phyloP scores from a whole-genome alignment of 257 asterid genomes.

The Lithospermum erythrorhizon region DNA sequence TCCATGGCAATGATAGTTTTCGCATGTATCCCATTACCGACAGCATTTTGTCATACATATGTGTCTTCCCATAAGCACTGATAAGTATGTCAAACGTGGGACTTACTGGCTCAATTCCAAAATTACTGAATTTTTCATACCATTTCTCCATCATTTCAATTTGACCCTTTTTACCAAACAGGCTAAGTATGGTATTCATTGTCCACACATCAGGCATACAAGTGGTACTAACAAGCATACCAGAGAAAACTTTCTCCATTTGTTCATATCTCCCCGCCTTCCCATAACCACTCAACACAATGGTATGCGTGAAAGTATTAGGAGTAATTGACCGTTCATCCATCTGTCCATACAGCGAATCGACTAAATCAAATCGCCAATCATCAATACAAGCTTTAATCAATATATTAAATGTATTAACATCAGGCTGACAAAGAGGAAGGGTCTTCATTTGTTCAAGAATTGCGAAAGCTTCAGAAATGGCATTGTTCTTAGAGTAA shows the following conservation, averaged over 20 bases:
- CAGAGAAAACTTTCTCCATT: constrained; percentile 67
- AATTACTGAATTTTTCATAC: constrained; percentile 75
- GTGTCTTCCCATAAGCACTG: constrained; percentile 85
- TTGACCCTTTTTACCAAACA: constrained; percentile 76
- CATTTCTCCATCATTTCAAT: constrained; percentile 87
- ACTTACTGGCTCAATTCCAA: constrained; percentile 84
- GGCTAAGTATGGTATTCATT: constrained; percentile 67
- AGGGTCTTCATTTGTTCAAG: constrained; percentile 52
- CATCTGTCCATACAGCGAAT: constrained; percentile 59
- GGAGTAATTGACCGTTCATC: constrained; percentile 49
- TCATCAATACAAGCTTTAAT: constrained; percentile 79
- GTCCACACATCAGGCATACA: constrained; percentile 86
- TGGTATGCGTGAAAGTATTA: constrained; percentile 81
- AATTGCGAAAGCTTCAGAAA: constrained; percentile 53
- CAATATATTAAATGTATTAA: constrained; percentile 61
- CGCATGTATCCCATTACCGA: constrained; percentile 96
- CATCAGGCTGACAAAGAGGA: constrained; percentile 86
- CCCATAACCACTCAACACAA: constrained; percentile 76
- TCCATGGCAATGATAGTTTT: constrained; percentile 81
- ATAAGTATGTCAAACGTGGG: constrained; percentile 79
- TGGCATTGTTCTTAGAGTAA: constrained; percentile 57
- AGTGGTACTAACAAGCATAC: constrained; percentile 54
- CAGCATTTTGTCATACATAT: constrained; percentile 89
- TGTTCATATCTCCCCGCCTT: constrained; percentile 75
- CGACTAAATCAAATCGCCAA: constrained; percentile 54